Percentiles rank a stretch among this genome's conserved stretches.
Conservation (phyloP, 1,284 basidiomycete genomes). For the Flammula alnicola region DNA sequence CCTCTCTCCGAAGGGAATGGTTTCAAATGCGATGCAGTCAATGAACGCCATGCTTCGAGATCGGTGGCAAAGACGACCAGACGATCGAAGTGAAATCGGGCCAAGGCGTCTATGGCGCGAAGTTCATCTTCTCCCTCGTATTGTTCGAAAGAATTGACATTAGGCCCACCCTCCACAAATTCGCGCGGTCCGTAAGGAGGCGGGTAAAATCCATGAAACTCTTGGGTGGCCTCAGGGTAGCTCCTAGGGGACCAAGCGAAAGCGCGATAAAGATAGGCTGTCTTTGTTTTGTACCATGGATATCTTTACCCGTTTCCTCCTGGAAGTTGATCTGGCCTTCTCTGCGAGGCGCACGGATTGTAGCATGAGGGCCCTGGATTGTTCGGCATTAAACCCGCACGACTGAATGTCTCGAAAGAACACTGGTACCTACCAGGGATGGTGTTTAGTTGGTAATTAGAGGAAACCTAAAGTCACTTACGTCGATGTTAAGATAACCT, state of each 20-base stretch:
- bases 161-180: slow-evolving; percentile 36
- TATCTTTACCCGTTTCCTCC: slow-evolving; percentile 20
- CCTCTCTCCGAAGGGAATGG: slow-evolving; percentile 74
- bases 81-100: slow-evolving; percentile 71
- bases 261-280: slow-evolving; percentile 55
- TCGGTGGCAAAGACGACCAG: slow-evolving; percentile 58
- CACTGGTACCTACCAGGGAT: slow-evolving; percentile 63
- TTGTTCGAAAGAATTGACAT: slow-evolving; percentile 47
- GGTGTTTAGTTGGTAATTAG: no score
- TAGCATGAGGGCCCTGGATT: slow-evolving; percentile 56
- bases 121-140: slow-evolving; percentile 35
- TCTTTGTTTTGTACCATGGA: slow-evolving; percentile 25
- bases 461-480: slow-evolving; percentile 37
- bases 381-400: slow-evolving; percentile 52
- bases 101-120: slow-evolving; percentile 56
- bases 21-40: slow-evolving; percentile 80
- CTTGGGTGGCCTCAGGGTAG: slow-evolving; percentile 68
- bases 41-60: slow-evolving; percentile 57
- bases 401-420: slow-evolving; percentile 56
- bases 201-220: slow-evolving; percentile 77
- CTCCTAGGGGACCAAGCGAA: slow-evolving; percentile 78
- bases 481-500: slow-evolving; percentile 66
- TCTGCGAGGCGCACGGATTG: slow-evolving; percentile 57
- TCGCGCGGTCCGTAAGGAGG: slow-evolving; percentile 71
- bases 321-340: slow-evolving; percentile 46